Evolutionary conservation across 2,329 filamentous ascomycete species (phyloP).

Genomic region (Trichophyton schoenleinii): DNA sequence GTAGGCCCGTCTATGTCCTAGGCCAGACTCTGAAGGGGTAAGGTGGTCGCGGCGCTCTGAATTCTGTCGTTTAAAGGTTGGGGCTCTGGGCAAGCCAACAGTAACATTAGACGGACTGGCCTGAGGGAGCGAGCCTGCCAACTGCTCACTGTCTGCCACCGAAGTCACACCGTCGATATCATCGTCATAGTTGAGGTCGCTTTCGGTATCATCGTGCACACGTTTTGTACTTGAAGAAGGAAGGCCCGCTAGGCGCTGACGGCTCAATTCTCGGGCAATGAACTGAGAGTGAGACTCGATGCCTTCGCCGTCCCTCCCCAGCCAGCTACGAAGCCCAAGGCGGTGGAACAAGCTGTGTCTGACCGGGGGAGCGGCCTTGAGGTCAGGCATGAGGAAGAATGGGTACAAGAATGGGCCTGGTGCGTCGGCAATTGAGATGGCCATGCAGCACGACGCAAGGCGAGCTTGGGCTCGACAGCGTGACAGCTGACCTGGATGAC

Average conservation of each 20-base stretch:
- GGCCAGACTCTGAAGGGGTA: slow-evolving; percentile 45
- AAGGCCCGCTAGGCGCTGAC: not conserved
- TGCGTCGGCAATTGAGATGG: slow-evolving; percentile 31
- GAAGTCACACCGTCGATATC: not conserved
- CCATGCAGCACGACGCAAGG: slow-evolving; percentile 26
- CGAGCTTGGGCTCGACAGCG: slow-evolving; percentile 19
- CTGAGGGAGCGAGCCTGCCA: not conserved
- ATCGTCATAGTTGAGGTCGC: not conserved
- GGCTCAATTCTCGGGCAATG: slow-evolving; percentile 1
- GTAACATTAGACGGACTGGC: slow-evolving; percentile 42
- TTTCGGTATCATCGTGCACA: not conserved
- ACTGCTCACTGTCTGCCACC: not conserved
- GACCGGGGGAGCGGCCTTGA: slow-evolving; percentile 21
- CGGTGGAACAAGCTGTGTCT: slow-evolving; percentile 38
- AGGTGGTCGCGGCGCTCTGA: slow-evolving; percentile 68
- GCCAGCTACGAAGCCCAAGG: slow-evolving; percentile 31
- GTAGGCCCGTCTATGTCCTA: slow-evolving; percentile 51
- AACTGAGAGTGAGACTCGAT: slow-evolving; percentile 6
- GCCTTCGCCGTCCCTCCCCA: slow-evolving; percentile 27
- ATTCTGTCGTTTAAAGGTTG: slow-evolving; percentile 71
- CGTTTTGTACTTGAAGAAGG: not conserved
- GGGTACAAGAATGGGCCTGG: slow-evolving; percentile 26
- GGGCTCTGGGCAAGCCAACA: slow-evolving; percentile 60
- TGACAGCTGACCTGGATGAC: slow-evolving; percentile 24
- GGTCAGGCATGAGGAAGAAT: slow-evolving; percentile 24